Conservation (phyloP, 148 eudicot species). For the Diospyros kaki region DNA sequence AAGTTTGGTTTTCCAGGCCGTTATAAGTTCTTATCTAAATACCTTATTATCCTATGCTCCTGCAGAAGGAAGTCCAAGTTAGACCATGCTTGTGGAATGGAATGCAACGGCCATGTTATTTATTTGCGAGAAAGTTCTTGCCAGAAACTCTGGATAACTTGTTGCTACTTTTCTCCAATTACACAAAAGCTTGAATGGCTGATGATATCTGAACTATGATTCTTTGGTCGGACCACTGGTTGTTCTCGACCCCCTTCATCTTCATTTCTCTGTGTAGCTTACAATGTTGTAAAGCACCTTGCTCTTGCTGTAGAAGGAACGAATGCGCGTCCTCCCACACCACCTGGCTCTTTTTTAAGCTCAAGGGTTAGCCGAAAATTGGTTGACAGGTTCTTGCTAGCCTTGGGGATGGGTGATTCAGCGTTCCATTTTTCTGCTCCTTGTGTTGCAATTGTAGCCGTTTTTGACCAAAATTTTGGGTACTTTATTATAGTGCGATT, state of each 20-base stretch:
- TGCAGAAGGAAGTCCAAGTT: constrained; percentile 55
- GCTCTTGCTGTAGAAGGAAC: constrained; percentile 7
- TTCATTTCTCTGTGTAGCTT: constrained; percentile 17
- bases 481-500: constrained; percentile 10
- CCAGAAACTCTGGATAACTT: constrained; percentile 71
- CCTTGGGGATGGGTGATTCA: constrained; percentile 21
- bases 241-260: constrained; percentile 20
- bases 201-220: constrained; percentile 14
- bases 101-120: constrained; percentile 70
- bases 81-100: constrained; percentile 88
- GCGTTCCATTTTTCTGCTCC: neutral
- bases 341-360: constrained; percentile 13
- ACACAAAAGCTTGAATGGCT: constrained; percentile 40
- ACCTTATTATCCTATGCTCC: neutral
- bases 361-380: constrained; percentile 14
- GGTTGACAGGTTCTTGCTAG: neutral
- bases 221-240: constrained; percentile 27
- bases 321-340: constrained; percentile 7
- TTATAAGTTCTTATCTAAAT: too few species aligned
- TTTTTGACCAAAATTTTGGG: constrained; percentile 25
- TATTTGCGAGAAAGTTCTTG: constrained; percentile 83
- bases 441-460: constrained; percentile 11
- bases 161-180: constrained; percentile 66
- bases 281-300: constrained; percentile 30
- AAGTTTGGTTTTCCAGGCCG: neutral